Conservation (phyloP, 345 rosid species). For the Salix koriyanagi region DNA sequence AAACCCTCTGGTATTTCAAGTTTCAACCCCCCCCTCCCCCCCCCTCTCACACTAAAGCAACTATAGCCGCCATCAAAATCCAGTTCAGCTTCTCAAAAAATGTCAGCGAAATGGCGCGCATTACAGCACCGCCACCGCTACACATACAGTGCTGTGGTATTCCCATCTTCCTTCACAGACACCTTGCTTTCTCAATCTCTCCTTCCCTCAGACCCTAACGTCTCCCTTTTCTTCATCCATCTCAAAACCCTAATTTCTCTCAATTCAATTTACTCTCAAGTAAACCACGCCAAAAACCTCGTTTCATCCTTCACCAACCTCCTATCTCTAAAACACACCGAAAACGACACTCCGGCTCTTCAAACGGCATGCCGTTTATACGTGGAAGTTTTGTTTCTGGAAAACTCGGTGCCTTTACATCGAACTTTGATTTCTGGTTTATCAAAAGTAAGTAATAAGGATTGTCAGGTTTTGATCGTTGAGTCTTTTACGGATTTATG, state of each 20-base stretch:
- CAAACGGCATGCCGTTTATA: conserved; percentile 46
- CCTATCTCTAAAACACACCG: conserved; percentile 7
- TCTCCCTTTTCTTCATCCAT: conserved; percentile 40
- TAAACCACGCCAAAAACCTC: conserved; percentile 58
- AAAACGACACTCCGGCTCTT: conserved; percentile 16
- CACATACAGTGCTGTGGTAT: conserved; percentile 79
- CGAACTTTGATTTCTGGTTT: conserved; percentile 65
- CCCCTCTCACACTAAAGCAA: not conserved
- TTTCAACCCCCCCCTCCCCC: not conserved
- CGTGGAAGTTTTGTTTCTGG: conserved; percentile 69
- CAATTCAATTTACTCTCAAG: conserved; percentile 71
- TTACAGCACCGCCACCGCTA: conserved; percentile 93
- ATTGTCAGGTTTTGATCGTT: conserved; percentile 42
- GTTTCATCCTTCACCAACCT: conserved; percentile 57
- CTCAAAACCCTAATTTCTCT: conserved; percentile 53
- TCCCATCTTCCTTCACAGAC: conserved; percentile 49
- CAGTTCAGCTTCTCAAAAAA: conserved; percentile 5
- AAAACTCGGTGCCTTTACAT: conserved; percentile 80
- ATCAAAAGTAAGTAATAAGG: conserved; percentile 39
- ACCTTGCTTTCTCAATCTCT: conserved; percentile 38
- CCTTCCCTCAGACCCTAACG: conserved; percentile 21
- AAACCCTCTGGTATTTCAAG: no score
- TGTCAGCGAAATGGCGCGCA: conserved; percentile 99
- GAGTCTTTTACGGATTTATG: conserved; percentile 60
- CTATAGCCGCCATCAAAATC: not conserved